These are phyloP conservation scores for Chytriomyces sp. DNA, from an alignment of 192 early-diverging fungal genomes.

Conservation along the genomic window DNA sequence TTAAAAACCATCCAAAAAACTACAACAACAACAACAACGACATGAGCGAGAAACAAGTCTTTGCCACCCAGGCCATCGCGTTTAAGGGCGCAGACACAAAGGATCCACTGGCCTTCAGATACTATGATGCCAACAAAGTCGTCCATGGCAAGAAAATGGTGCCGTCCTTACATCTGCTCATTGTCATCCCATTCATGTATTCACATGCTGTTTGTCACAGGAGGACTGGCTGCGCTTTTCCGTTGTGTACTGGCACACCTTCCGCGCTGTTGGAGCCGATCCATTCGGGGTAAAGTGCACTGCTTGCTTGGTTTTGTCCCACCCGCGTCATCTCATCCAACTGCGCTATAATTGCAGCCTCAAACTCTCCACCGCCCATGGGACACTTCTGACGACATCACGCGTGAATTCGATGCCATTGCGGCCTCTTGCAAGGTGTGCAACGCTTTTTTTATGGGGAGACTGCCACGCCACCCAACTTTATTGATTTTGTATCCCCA, in stretches of 20 bases:
- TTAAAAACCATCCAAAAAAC: neutral
- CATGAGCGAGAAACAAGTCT: conserved; percentile 11
- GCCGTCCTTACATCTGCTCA: neutral
- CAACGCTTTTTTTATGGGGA: too few relatives aligned
- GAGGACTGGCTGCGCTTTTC: conserved; percentile 43
- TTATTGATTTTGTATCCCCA: too few relatives aligned
- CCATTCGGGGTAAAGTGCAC: conserved; percentile 38
- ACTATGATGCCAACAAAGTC: conserved; percentile 42
- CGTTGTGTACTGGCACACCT: conserved; percentile 47
- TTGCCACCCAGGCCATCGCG: conserved; percentile 18
- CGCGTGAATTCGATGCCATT: conserved; percentile 14
- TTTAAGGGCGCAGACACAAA: conserved; percentile 26
- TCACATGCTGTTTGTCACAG: neutral
- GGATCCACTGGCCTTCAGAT: conserved; percentile 42
- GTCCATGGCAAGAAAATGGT: conserved; percentile 46
- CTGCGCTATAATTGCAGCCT: neutral
- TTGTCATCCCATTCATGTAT: neutral
- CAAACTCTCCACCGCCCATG: conserved; percentile 38
- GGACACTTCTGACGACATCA: conserved; percentile 35
- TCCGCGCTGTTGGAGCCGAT: conserved; percentile 40
- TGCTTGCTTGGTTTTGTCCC: neutral
- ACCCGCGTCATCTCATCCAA: neutral
- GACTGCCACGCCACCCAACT: too few relatives aligned
- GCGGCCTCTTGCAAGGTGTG: conserved; percentile 9
- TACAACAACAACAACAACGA: neutral